These are phyloP conservation scores for Hanseniaspora mollemarum DNA, from an alignment of 805 yeast species.

Conservation along the genomic window DNA sequence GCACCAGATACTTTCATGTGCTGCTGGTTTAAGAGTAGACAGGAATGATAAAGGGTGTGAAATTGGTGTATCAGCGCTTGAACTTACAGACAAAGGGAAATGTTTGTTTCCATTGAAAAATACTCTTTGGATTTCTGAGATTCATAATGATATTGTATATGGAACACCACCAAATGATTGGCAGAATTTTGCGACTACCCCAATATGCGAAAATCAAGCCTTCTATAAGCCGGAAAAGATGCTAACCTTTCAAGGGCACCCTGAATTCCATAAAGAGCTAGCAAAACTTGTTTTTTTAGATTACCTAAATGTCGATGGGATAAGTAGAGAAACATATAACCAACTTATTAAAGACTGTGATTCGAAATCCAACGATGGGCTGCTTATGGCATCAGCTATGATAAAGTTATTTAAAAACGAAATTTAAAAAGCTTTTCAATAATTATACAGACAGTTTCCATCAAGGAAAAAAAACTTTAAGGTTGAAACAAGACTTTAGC, in stretches of 20 bases:
- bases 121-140: conserved; percentile 37
- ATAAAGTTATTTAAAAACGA: conserved; percentile 18
- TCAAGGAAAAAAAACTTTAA: background rate
- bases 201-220: conserved; percentile 56
- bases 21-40: conserved; percentile 49
- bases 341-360: conserved; percentile 28
- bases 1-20: conserved; percentile 64
- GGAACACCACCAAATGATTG: conserved; percentile 32
- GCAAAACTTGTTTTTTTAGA: conserved; percentile 20
- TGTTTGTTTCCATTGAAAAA: conserved; percentile 20
- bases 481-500: no score
- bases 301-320: conserved; percentile 18
- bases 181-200: conserved; percentile 42
- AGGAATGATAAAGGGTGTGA: conserved; percentile 64
- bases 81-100: conserved; percentile 35
- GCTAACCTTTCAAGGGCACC: conserved; percentile 80
- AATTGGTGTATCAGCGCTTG: conserved; percentile 45
- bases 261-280: conserved; percentile 49
- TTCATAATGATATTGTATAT: conserved; percentile 48
- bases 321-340: conserved; percentile 25
- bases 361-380: conserved; percentile 34
- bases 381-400: conserved; percentile 17
- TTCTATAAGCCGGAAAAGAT: conserved; percentile 41
- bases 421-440: background rate
- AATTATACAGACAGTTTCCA: no score